These are phyloP conservation scores for Blastomyces parvus DNA, from an alignment of 2,329 filamentous ascomycete species.

Conservation along the genomic window DNA sequence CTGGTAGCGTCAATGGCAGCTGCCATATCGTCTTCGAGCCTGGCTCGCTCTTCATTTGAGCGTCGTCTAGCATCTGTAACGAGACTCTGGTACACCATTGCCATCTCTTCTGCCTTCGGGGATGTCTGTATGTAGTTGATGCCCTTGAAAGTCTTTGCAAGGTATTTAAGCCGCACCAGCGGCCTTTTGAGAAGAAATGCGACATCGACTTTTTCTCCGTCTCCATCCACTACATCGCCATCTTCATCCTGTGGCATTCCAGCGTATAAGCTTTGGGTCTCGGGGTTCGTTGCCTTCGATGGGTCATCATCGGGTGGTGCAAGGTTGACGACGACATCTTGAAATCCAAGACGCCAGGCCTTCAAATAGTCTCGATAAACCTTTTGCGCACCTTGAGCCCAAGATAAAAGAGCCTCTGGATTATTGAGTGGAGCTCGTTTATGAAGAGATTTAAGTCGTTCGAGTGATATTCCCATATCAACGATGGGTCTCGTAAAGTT, in stretches of 20 bases:
- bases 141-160: constrained; percentile 71
- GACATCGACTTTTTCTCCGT: constrained; percentile 87
- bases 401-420: constrained; percentile 61
- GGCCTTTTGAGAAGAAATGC: constrained; percentile 86
- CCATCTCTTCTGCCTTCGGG: constrained; percentile 48
- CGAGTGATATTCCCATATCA: constrained; percentile 83
- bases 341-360: constrained; percentile 86
- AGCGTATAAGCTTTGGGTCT: constrained; percentile 44
- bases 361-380: constrained; percentile 79
- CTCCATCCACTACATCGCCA: constrained; percentile 55
- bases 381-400: constrained; percentile 68
- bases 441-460: constrained; percentile 72
- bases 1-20: constrained; percentile 71
- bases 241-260: constrained; percentile 49
- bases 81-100: constrained; percentile 57
- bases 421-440: constrained; percentile 68
- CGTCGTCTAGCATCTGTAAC: constrained; percentile 68
- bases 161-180: constrained; percentile 75
- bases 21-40: constrained; percentile 78
- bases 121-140: constrained; percentile 38
- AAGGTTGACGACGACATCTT: constrained; percentile 88
- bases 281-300: constrained; percentile 29
- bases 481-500: constrained; percentile 77
- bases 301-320: constrained; percentile 62
- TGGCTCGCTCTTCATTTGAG: constrained; percentile 61